Conservation (phyloP, 805 yeast species). For the Zygosaccharomyces kombuchaensis region DNA sequence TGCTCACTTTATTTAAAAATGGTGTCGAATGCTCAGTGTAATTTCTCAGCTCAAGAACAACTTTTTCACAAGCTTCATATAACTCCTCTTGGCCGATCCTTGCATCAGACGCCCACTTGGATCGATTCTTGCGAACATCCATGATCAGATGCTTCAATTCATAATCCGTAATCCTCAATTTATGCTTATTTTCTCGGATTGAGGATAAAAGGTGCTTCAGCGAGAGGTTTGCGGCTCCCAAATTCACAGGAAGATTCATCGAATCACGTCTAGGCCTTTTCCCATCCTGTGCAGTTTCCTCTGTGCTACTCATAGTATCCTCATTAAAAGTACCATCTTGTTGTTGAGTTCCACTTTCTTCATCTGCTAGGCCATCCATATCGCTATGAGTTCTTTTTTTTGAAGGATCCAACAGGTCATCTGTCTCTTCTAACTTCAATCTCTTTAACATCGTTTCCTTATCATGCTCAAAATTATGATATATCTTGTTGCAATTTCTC, state of each 20-base stretch:
- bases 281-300: constrained; percentile 9
- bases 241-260: constrained; percentile 36
- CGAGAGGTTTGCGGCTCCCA: constrained; percentile 73
- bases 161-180: constrained; percentile 65
- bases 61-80: constrained; percentile 96
- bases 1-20: constrained; percentile 90
- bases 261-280: constrained; percentile 28
- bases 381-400: constrained; percentile 25
- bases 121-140: constrained; percentile 91
- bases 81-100: constrained; percentile 95
- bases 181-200: constrained; percentile 77
- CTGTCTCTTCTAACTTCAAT: constrained; percentile 73
- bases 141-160: constrained; percentile 80
- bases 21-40: constrained; percentile 97
- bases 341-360: constrained; percentile 24
- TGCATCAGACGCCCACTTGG: constrained; percentile 97
- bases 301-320: constrained; percentile 6
- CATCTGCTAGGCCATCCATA: constrained; percentile 19
- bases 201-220: constrained; percentile 74
- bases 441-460: constrained; percentile 69
- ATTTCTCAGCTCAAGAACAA: constrained; percentile 80
- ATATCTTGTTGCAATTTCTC: constrained; percentile 64
- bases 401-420: constrained; percentile 50
- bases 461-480: constrained; percentile 74
- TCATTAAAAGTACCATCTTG: constrained; percentile 25